These are phyloP conservation scores for Prunus fruticosa DNA, from an alignment of 306 rosid genomes.

Conservation along the genomic window DNA sequence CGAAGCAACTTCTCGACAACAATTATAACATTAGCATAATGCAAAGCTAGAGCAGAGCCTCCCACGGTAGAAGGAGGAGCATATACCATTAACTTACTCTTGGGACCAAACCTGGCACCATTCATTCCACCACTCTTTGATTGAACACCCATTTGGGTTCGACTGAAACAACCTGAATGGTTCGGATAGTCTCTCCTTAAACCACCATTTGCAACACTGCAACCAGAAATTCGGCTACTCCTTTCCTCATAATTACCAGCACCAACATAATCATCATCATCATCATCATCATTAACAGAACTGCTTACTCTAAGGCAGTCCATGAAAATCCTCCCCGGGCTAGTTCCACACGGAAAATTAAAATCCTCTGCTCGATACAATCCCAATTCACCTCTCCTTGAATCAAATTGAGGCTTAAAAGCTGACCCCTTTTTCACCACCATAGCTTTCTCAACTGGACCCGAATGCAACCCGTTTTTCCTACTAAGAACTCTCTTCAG, in stretches of 20 bases:
- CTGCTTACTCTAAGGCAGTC: constrained; percentile 86
- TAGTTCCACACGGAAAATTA: constrained; percentile 76
- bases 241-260: constrained; percentile 39
- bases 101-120: constrained; percentile 55
- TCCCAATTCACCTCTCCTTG: constrained; percentile 53
- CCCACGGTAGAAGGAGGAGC: constrained; percentile 87
- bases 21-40: constrained; percentile 86
- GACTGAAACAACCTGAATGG: constrained; percentile 38
- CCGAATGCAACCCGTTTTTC: constrained; percentile 35
- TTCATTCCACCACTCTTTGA: constrained; percentile 26
- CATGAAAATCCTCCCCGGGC: constrained; percentile 87
- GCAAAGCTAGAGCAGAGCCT: constrained; percentile 87
- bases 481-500: constrained; percentile 41
- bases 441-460: constrained; percentile 28
- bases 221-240: constrained; percentile 38
- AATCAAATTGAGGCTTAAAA: constrained; percentile 42
- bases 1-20: constrained; percentile 82
- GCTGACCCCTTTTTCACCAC: constrained; percentile 37
- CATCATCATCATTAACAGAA: constrained; percentile 53
- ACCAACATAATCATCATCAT: constrained; percentile 15
- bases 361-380: constrained; percentile 64
- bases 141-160: constrained; percentile 39
- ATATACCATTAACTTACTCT: constrained; percentile 50
- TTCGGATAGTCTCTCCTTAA: constrained; percentile 41
- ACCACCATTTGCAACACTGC: constrained; percentile 31